Evolutionary conservation across 768 basidiomycete genomes (phyloP).

Genomic region (Lactifluus piperatus): DNA sequence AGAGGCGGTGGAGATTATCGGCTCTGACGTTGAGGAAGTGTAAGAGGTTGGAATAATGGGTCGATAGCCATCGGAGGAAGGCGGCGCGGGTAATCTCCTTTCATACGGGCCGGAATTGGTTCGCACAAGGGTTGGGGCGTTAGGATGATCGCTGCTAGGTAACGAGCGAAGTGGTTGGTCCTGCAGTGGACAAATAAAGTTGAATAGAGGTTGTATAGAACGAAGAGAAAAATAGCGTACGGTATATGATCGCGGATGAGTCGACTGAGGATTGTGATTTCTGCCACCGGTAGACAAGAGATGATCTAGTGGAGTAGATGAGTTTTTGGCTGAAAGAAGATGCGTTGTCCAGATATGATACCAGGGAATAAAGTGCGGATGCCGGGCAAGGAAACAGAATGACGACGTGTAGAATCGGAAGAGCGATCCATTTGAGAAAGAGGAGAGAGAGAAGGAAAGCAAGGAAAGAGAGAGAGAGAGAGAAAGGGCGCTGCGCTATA

Average conservation of each 20-base stretch:
- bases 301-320: slow-evolving; percentile 16
- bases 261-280: slow-evolving; percentile 4
- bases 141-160: background rate
- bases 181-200: background rate
- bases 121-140: background rate
- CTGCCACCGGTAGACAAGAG: slow-evolving; percentile 13
- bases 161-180: slow-evolving; percentile 7
- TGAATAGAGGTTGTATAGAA: background rate
- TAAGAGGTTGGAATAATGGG: background rate
- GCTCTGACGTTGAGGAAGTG: background rate
- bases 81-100: background rate
- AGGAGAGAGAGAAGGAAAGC: background rate
- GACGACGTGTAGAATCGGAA: slow-evolving; percentile 5
- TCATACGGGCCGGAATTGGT: slow-evolving; percentile 1
- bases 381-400: slow-evolving; percentile 23
- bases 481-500: slow-evolving; percentile 16
- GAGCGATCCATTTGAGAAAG: slow-evolving; percentile 12
- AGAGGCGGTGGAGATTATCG: background rate
- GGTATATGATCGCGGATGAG: background rate
- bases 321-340: slow-evolving; percentile 4
- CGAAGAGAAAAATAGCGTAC: background rate
- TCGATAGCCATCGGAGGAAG: slow-evolving; percentile 9
- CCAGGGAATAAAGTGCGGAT: slow-evolving; percentile 27
- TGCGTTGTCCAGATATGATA: slow-evolving; percentile 16
- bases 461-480: background rate